A percentile compares a stretch with the other conserved stretches of the same genome.
Evolutionary conservation across 768 basidiomycete genomes (phyloP).

Genomic region (Naganishia vaughanmartiniae): DNA sequence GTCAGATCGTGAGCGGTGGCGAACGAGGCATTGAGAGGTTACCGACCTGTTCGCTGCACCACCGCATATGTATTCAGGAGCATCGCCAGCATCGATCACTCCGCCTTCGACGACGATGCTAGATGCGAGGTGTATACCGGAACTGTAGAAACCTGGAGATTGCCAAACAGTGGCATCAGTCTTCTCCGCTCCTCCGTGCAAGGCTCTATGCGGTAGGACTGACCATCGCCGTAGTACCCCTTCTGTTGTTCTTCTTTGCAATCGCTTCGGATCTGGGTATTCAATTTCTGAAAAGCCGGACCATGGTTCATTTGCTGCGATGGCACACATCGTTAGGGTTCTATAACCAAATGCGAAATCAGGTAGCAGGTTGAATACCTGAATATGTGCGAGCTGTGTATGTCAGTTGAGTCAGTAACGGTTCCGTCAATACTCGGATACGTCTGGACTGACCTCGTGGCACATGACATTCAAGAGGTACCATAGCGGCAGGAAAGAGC

Average conservation of each 20-base stretch:
- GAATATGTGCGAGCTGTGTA: conserved; percentile 18
- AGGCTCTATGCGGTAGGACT: conserved; percentile 11
- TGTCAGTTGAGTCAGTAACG: no score
- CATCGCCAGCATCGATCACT: conserved; percentile 34
- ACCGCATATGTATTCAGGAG: conserved; percentile 50
- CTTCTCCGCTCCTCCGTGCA: background rate
- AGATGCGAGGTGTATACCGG: conserved; percentile 43
- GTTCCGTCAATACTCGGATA: background rate
- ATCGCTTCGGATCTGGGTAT: conserved; percentile 46
- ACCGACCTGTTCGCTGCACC: conserved; percentile 34
- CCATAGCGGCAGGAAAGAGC: conserved; percentile 44
- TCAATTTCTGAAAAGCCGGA: conserved; percentile 37
- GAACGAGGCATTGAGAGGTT: conserved; percentile 26
- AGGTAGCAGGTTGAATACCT: background rate
- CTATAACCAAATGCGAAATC: background rate
- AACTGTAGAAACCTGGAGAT: conserved; percentile 47
- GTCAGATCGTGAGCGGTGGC: background rate
- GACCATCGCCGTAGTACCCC: conserved; percentile 50
- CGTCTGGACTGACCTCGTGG: conserved; percentile 44
- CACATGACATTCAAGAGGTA: conserved; percentile 50
- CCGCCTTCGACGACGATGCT: conserved; percentile 40
- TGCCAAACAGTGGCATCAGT: background rate
- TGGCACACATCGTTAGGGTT: background rate
- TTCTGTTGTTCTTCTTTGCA: conserved; percentile 40
- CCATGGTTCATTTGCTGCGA: conserved; percentile 22